Percentiles rank a stretch among this genome's conserved stretches.
Conservation (phyloP, 2,329 filamentous ascomycete species). For the Zasmidium citrigriseum region DNA sequence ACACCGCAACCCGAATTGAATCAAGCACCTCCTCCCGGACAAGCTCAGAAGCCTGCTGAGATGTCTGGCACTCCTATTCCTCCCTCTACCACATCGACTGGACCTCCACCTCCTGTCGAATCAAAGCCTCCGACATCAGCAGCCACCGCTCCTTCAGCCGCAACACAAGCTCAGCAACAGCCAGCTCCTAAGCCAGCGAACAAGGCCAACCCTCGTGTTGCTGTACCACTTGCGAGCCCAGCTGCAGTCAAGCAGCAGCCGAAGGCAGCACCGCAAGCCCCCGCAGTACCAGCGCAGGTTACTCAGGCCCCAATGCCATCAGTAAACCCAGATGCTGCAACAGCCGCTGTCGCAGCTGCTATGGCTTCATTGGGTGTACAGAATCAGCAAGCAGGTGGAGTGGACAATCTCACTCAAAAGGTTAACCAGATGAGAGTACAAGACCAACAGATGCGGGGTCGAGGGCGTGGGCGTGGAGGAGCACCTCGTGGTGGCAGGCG, state of each 20-base stretch:
- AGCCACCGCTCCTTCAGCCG: slow-evolving; percentile 54
- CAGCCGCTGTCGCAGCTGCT: slow-evolving; percentile 75
- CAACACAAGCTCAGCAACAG: slow-evolving; percentile 38
- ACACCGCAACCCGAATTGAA: slow-evolving; percentile 31
- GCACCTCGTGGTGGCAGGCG: slow-evolving; percentile 41
- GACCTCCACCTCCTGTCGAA: slow-evolving; percentile 66
- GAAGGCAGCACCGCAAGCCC: slow-evolving; percentile 6
- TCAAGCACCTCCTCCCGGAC: slow-evolving; percentile 23
- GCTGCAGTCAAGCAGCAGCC: slow-evolving; percentile 27
- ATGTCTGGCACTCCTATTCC: slow-evolving; percentile 45
- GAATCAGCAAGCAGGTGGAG: slow-evolving; percentile 24
- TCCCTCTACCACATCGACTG: slow-evolving; percentile 41
- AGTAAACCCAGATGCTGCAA: slow-evolving; percentile 58
- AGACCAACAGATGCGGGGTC: slow-evolving; percentile 37
- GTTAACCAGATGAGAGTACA: slow-evolving; percentile 71
- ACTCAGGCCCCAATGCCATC: slow-evolving; percentile 12
- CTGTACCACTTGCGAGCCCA: slow-evolving; percentile 59
- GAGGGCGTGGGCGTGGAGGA: slow-evolving; percentile 51
- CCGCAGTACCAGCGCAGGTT: slow-evolving; percentile 13
- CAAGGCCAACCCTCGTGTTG: slow-evolving; percentile 52
- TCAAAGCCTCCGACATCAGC: slow-evolving; percentile 66
- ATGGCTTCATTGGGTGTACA: slow-evolving; percentile 68
- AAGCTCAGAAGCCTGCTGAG: slow-evolving; percentile 35
- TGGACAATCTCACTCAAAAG: slow-evolving; percentile 73
- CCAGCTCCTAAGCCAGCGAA: slow-evolving; percentile 38